These are phyloP conservation scores for Paracorniculantispora psalliotae DNA, from an alignment of 2,329 filamentous ascomycete genomes.

Conservation along the genomic window DNA sequence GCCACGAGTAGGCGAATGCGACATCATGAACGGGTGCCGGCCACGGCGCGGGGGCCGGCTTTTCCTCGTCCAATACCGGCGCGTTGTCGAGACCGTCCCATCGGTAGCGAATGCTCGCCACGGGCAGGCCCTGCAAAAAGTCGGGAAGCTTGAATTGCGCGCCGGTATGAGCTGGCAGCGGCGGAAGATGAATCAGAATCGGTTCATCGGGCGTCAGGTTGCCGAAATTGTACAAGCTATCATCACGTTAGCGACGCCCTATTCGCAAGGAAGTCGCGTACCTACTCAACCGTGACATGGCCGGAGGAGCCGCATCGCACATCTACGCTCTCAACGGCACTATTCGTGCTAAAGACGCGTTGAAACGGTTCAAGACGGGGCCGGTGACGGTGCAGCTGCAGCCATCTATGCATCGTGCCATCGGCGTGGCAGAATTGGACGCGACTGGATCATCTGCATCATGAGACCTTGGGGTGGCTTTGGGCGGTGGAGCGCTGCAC, in stretches of 20 bases:
- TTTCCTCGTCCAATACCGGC: slow-evolving; percentile 3
- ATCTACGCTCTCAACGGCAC: slow-evolving; percentile 33
- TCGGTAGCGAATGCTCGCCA: slow-evolving; percentile 55
- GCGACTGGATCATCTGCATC: neutral
- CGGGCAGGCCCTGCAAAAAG: slow-evolving; percentile 39
- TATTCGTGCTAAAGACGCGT: slow-evolving; percentile 23
- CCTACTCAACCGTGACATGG: slow-evolving; percentile 47
- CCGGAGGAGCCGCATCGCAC: slow-evolving; percentile 47
- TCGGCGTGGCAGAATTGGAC: neutral
- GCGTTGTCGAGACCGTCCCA: slow-evolving; percentile 36
- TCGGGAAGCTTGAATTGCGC: slow-evolving; percentile 30
- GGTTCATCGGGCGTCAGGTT: slow-evolving; percentile 35
- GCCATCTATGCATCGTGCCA: slow-evolving; percentile 9
- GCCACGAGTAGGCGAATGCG: slow-evolving; percentile 49
- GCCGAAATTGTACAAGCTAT: slow-evolving; percentile 45
- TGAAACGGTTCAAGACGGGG: slow-evolving; percentile 15
- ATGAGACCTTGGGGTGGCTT: neutral
- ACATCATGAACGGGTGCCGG: slow-evolving; percentile 55
- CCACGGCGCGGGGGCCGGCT: slow-evolving; percentile 37
- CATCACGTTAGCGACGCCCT: neutral
- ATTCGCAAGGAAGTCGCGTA: slow-evolving; percentile 2
- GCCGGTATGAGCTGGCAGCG: slow-evolving; percentile 32
- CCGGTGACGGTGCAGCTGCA: slow-evolving; percentile 11
- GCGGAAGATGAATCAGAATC: slow-evolving; percentile 52
- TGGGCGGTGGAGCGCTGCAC: neutral